Evolutionary conservation across 345 rosid species (phyloP).

Genomic region (Rhizophora mangle): DNA sequence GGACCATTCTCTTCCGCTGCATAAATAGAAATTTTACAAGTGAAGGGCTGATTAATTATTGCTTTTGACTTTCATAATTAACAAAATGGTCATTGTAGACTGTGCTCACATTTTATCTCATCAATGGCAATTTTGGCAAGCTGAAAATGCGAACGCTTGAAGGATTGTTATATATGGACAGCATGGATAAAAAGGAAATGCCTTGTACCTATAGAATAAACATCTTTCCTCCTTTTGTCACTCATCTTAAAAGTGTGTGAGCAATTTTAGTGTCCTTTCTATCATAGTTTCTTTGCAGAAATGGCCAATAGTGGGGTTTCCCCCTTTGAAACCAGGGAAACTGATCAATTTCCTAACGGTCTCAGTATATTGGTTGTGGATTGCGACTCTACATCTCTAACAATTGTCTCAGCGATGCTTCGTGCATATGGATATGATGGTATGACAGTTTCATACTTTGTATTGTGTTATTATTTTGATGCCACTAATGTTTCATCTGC

Average conservation of each 20-base stretch:
- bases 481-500: too few species aligned
- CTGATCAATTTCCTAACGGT: constrained; percentile 6
- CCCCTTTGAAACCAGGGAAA: constrained; percentile 13
- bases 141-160: not conserved
- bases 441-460: constrained; percentile 11
- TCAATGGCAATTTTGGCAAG: too few species aligned
- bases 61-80: not conserved
- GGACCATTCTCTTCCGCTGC: not conserved
- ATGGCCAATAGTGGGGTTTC: constrained; percentile 28
- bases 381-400: constrained; percentile 36
- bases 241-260: not conserved
- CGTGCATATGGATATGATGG: constrained; percentile 39
- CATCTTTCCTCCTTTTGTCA: not conserved
- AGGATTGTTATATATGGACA: not conserved
- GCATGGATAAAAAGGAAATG: not conserved
- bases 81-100: not conserved
- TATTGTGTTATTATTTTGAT: not conserved
- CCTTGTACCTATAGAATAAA: not conserved
- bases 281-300: not conserved
- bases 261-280: not conserved
- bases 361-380: constrained; percentile 41
- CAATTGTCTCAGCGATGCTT: constrained; percentile 41
- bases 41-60: constrained; percentile 7
- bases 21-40: constrained; percentile 7
- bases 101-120: not conserved